phyloP scores from a whole-genome alignment of 495 filamentous ascomycete genomes.

The Eremomyces bilateralis region DNA sequence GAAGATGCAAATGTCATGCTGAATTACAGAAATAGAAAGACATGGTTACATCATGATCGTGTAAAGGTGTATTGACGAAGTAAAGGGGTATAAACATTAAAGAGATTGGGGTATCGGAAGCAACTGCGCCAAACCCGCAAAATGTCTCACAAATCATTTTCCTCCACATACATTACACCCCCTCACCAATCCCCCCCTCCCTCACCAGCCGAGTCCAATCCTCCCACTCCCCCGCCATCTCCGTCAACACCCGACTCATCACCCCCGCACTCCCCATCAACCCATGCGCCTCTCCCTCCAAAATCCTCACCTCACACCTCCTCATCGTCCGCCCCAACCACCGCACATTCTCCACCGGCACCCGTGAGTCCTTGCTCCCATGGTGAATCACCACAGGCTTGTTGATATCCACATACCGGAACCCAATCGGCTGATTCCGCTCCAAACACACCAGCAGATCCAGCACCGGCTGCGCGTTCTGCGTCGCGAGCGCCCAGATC shows the following conservation, averaged over 20 bases:
- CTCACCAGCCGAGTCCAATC: constrained; percentile 37
- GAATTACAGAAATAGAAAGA: no score
- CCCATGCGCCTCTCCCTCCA: constrained; percentile 87
- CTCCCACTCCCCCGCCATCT: constrained; percentile 88
- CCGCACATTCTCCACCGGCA: constrained; percentile 82
- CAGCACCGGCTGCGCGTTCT: constrained; percentile 78
- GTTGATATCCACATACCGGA: constrained; percentile 90
- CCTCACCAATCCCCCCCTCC: constrained; percentile 2
- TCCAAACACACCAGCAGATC: constrained; percentile 88
- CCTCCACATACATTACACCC: no score
- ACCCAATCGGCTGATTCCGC: constrained; percentile 76
- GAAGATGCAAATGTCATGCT: no score
- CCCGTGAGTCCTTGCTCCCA: constrained; percentile 71
- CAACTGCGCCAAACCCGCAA: no score
- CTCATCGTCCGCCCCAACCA: constrained; percentile 90
- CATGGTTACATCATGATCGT: no score
- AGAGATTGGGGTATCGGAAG: no score
- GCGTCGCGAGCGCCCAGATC: constrained; percentile 89
- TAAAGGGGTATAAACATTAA: no score
- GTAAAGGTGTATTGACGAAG: no score
- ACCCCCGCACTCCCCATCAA: constrained; percentile 87
- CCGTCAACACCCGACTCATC: constrained; percentile 81
- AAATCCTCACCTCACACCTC: constrained; percentile 52
- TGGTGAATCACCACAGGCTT: constrained; percentile 83
- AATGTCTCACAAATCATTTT: no score